phyloP scores from a whole-genome alignment of 1,139 yeast genomes.

The Kluyveromyces sp. region DNA sequence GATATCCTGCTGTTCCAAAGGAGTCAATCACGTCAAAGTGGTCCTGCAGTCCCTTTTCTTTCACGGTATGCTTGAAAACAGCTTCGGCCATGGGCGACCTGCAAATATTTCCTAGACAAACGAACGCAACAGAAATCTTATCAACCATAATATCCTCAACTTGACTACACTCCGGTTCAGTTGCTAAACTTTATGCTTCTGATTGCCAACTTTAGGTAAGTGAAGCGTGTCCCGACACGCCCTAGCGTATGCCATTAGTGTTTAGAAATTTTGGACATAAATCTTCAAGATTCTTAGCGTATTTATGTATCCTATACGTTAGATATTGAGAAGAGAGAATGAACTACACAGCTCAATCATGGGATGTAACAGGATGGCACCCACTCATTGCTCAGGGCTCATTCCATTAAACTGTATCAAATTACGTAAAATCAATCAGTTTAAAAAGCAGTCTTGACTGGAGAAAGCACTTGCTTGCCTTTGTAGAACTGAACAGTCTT shows the following conservation, averaged over 20 bases:
- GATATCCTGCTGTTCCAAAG: conserved; percentile 84
- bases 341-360: neutral
- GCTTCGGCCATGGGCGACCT: conserved; percentile 99
- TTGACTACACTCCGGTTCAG: neutral
- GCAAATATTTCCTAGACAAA: conserved; percentile 89
- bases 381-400: no score
- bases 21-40: conserved; percentile 61
- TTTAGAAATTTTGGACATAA: neutral
- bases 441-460: conserved; percentile 72
- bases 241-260: neutral
- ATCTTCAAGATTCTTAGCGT: neutral
- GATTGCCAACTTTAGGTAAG: neutral
- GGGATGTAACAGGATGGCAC: neutral
- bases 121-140: conserved; percentile 68
- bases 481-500: conserved; percentile 79
- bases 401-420: no score
- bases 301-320: neutral
- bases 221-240: no score
- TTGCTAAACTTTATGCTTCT: neutral
- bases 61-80: conserved; percentile 62
- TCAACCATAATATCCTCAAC: conserved; percentile 11
- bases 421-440: neutral
- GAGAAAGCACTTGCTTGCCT: conserved; percentile 66
- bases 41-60: conserved; percentile 37
- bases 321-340: neutral